Percentiles rank a stretch among this genome's conserved stretches.
Conservation (phyloP, 352 stramenopile species). For the Phytophthora quininea region DNA sequence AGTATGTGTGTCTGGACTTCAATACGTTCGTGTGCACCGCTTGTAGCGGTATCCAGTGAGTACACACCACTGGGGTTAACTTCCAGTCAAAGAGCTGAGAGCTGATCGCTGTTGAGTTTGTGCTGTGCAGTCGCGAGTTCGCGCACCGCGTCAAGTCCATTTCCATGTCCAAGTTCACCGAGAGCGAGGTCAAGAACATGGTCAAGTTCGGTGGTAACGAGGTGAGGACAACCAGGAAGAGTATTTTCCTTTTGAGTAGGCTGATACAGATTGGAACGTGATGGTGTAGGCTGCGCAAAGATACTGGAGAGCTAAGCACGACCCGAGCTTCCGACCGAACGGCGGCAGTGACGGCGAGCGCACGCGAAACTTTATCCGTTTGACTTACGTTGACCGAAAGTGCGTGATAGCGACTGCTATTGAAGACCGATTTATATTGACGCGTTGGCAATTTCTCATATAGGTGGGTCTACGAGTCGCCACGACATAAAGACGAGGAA, state of each 20-base stretch:
- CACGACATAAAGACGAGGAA: slow-evolving; percentile 54
- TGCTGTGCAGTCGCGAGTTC: slow-evolving; percentile 82
- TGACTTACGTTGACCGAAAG: slow-evolving; percentile 90
- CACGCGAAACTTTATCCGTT: slow-evolving; percentile 89
- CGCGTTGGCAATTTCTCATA: no score
- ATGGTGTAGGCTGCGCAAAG: slow-evolving; percentile 73
- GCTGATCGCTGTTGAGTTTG: background rate
- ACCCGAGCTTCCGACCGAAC: slow-evolving; percentile 76
- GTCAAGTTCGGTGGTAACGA: slow-evolving; percentile 91
- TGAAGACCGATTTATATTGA: background rate
- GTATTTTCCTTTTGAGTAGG: no score
- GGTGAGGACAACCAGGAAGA: slow-evolving; percentile 28
- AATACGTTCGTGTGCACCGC: slow-evolving; percentile 95
- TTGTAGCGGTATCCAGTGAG: slow-evolving; percentile 93
- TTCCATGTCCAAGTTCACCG: slow-evolving; percentile 93
- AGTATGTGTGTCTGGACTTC: slow-evolving; percentile 93
- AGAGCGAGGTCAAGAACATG: slow-evolving; percentile 91
- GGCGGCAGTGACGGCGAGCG: slow-evolving; percentile 80
- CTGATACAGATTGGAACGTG: background rate
- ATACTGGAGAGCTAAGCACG: slow-evolving; percentile 85
- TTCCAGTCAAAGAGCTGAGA: background rate
- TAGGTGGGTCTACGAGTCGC: slow-evolving; percentile 85
- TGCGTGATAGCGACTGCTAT: slow-evolving; percentile 28
- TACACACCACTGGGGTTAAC: slow-evolving; percentile 9
- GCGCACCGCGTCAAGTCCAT: slow-evolving; percentile 94